Evolutionary conservation across 345 rosid genomes (phyloP).

Genomic region (Eucalyptus sp.): DNA sequence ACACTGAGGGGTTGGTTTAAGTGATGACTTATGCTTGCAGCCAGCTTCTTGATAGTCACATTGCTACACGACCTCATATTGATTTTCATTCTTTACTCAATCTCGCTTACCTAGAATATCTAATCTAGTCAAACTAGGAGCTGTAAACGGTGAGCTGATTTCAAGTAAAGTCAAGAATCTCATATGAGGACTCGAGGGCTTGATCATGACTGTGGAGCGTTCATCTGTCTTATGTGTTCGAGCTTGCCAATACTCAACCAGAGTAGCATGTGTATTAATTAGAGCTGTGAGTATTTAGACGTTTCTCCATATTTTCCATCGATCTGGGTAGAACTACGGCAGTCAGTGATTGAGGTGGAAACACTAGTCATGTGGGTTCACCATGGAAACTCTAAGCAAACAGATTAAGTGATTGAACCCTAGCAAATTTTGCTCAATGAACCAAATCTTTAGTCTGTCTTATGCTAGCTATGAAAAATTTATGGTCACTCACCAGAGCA

Average conservation of each 20-base stretch:
- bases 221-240: background rate
- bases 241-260: background rate
- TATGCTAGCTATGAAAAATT: background rate
- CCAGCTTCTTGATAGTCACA: background rate
- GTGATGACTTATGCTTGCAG: background rate
- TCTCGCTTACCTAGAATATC: background rate
- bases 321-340: background rate
- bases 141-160: background rate
- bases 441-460: background rate
- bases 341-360: background rate
- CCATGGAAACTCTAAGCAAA: background rate
- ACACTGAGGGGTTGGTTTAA: background rate
- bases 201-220: background rate
- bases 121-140: background rate
- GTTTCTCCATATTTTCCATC: background rate
- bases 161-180: background rate
- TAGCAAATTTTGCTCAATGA: background rate
- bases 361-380: background rate
- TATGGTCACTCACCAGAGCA: constrained; percentile 44
- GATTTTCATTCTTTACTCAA: background rate
- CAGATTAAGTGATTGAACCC: background rate
- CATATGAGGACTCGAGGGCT: background rate
- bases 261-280: background rate
- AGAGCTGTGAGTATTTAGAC: background rate
- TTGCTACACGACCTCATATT: background rate